Evolutionary conservation across 768 basidiomycete species (phyloP), one percentile per base, ranked within the genome.

Genomic region (Russula griseocarnosa): DNA sequence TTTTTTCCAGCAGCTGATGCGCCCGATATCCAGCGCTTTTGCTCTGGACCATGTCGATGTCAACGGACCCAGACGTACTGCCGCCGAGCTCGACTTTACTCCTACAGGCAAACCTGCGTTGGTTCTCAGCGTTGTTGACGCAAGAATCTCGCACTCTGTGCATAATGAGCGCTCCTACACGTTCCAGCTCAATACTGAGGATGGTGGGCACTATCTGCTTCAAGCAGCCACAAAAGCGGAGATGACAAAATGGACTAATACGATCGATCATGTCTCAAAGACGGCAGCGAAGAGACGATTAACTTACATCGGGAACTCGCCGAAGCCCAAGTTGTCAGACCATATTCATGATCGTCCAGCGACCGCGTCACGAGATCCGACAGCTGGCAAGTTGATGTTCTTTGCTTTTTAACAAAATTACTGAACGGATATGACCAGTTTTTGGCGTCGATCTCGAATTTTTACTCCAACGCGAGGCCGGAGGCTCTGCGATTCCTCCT

Each of bases 11-110:
- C 87, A 85, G 69, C 80, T 92, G 76, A 92, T 92, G 86, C 82
- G 91, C n/a, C 92, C 91, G 2, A 86, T 92, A 57, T 94, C 92
- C 18, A 92, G 85, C 65, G 92, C 92, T 2, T 93, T 93, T 70
- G 85, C 85, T 22, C 83, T 86, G 51, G 86, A 88, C 55, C 78
- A 80, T 30, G 74, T 79, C 20, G 77, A 79, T n/a, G 71, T 73
- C 4, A 58, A 74, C 58, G 58, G 67, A 10, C 54, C 77, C 64
- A 86, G 83, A 72, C 82, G 81, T 63, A 87, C 87, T 0, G 79
- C 88, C 1, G 81, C 83, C 0, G 90, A 94, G 69, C 77, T 94
- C 58, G 89, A 93, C 71, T 93, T 93, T 69, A 67, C 76, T 8
- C 81, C 90, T 0, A 78, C 79, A n/a, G 81, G 84, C 34, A 93